These are phyloP conservation scores for Schizothecium vesticola DNA, from an alignment of 495 filamentous ascomycete genomes.

Conservation along the genomic window DNA sequence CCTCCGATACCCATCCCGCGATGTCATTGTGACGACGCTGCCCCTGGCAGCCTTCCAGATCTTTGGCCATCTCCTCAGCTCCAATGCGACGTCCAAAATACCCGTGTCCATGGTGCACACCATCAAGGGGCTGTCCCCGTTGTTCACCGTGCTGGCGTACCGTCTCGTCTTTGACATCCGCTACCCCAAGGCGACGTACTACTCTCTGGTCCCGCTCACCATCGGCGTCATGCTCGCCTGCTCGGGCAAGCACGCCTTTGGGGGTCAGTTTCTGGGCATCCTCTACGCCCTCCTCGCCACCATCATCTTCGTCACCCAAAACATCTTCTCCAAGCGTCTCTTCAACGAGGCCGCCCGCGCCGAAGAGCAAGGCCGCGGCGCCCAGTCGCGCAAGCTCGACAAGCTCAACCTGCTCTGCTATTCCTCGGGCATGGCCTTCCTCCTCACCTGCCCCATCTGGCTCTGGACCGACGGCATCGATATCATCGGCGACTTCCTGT, in stretches of 20 bases:
- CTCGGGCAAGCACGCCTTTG: slow-evolving; percentile 67
- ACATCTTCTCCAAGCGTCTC: slow-evolving; percentile 98
- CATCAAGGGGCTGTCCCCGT: slow-evolving; percentile 96
- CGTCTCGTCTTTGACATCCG: slow-evolving; percentile 79
- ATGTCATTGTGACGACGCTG: slow-evolving; percentile 80
- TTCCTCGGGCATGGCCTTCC: slow-evolving; percentile 84
- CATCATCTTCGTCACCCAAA: slow-evolving; percentile 95
- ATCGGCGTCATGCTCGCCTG: slow-evolving; percentile 92
- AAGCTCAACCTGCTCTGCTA: slow-evolving; percentile 97
- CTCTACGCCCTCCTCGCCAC: slow-evolving; percentile 80
- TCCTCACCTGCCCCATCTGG: slow-evolving; percentile 91
- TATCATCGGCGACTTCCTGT: slow-evolving; percentile 68
- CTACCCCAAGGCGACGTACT: slow-evolving; percentile 83
- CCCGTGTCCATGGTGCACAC: slow-evolving; percentile 97
- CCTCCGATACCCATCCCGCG: slow-evolving; percentile 73
- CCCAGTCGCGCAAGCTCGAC: slow-evolving; percentile 71
- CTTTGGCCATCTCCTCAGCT: slow-evolving; percentile 85
- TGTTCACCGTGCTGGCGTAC: slow-evolving; percentile 94
- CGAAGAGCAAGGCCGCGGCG: slow-evolving; percentile 60
- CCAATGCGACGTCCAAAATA: slow-evolving; percentile 88
- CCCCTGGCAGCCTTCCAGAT: slow-evolving; percentile 91
- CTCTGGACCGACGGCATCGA: slow-evolving; percentile 80
- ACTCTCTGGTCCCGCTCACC: slow-evolving; percentile 88
- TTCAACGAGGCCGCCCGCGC: slow-evolving; percentile 89
- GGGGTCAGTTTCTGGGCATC: slow-evolving; percentile 82